Percentiles rank a stretch among this genome's conserved stretches.
These are phyloP conservation scores for Lactarius deliciosus DNA, from an alignment of 768 basidiomycete genomes.

Conservation along the genomic window DNA sequence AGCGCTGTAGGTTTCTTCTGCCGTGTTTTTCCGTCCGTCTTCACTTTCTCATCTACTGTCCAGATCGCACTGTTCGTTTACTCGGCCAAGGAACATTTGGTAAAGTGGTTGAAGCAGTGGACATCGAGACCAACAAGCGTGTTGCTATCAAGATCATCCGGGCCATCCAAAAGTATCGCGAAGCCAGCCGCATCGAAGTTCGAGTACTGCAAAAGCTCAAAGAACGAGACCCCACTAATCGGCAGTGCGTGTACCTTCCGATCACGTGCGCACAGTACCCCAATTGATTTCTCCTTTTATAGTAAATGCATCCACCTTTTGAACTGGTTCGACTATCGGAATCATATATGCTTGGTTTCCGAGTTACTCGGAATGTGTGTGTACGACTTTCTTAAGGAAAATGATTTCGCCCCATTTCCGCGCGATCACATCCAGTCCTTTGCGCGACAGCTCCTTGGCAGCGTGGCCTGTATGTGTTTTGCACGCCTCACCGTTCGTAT, in stretches of 20 bases:
- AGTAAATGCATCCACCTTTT: conserved; percentile 98
- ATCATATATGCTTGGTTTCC: conserved; percentile 96
- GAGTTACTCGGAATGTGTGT: conserved; percentile 96
- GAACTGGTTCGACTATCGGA: conserved; percentile 93
- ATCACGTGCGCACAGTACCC: conserved; percentile 20
- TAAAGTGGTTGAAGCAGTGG: conserved; percentile 93
- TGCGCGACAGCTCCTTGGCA: conserved; percentile 85
- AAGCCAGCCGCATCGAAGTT: conserved; percentile 98
- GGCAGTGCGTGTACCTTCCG: conserved; percentile 58
- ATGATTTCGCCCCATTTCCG: conserved; percentile 94
- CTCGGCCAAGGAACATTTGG: conserved; percentile 98
- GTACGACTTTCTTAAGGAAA: conserved; percentile 98
- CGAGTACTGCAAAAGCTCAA: conserved; percentile 90
- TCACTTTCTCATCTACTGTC: conserved; percentile 18
- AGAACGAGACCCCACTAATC: conserved; percentile 82
- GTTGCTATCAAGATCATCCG: conserved; percentile 99
- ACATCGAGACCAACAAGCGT: conserved; percentile 67
- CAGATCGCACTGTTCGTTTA: conserved; percentile 89
- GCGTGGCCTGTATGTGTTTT: conserved; percentile 81
- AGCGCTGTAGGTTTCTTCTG: conserved; percentile 62
- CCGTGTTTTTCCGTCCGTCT: not conserved
- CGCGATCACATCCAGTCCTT: conserved; percentile 96
- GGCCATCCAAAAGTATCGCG: conserved; percentile 97
- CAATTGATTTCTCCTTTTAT: conserved; percentile 27
- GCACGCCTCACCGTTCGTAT: conserved; percentile 16